These are phyloP conservation scores for Diaporthe batatas DNA, from an alignment of 2,329 filamentous ascomycete species.

Conservation along the genomic window DNA sequence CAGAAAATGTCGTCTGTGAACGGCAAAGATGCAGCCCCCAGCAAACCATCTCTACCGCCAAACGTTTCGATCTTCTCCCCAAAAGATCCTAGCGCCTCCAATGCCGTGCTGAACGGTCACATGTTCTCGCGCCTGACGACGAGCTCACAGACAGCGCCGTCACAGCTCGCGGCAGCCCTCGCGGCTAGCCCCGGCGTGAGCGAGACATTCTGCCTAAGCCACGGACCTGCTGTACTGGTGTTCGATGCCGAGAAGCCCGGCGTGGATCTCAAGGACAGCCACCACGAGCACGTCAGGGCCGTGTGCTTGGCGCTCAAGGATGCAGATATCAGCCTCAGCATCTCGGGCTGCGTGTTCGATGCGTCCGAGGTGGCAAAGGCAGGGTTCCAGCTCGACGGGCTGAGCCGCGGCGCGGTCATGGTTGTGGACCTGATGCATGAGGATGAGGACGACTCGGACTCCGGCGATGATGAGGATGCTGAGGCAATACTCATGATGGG, in stretches of 20 bases:
- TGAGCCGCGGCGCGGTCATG: constrained; percentile 44
- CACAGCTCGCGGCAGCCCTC: constrained; percentile 39
- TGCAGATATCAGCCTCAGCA: constrained; percentile 44
- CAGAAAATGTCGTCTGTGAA: constrained; percentile 33
- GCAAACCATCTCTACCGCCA: constrained; percentile 41
- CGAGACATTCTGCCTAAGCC: constrained; percentile 43
- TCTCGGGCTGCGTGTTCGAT: constrained; percentile 46
- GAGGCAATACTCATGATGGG: constrained; percentile 37
- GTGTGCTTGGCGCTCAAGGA: constrained; percentile 46
- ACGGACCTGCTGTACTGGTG: constrained; percentile 43
- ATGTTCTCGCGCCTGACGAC: constrained; percentile 45
- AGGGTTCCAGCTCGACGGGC: constrained; percentile 45
- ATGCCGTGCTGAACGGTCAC: constrained; percentile 41
- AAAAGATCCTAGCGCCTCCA: constrained; percentile 21
- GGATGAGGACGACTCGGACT: constrained; percentile 40
- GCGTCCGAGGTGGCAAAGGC: constrained; percentile 41
- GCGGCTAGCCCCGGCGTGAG: constrained; percentile 17
- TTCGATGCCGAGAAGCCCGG: constrained; percentile 41
- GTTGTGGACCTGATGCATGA: constrained; percentile 45
- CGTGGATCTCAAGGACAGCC: constrained; percentile 40
- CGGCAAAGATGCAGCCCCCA: not conserved
- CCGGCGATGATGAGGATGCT: constrained; percentile 41
- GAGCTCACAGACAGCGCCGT: constrained; percentile 41
- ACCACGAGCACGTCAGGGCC: constrained; percentile 46
- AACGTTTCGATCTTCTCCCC: constrained; percentile 46